Base-by-base conservation (phyloP, 805 yeast species). In the Metschnikowia kunwiensis region DNA sequence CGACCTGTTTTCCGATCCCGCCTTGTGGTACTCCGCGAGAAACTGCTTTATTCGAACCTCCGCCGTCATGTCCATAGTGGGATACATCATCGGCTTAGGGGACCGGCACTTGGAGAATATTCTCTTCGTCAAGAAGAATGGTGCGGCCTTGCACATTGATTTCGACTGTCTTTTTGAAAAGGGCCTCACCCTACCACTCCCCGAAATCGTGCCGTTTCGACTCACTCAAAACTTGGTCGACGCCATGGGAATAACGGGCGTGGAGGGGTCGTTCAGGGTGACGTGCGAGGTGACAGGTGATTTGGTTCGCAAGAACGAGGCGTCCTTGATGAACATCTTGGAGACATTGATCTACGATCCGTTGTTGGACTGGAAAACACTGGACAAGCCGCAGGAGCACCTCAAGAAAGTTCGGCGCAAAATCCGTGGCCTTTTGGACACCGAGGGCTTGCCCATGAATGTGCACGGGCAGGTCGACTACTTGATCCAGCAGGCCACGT, bases 51-150 rank as follows among this genome's bases (percentile, higher is more conserved):
- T 86, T 0, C 69, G 95, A 36, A 79, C 96, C 0, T 70, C 84
- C 18, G 96, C 97, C 0, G 97, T 91, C 0, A 93, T 94, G 98
- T 88, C 97, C 0, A 87, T 93, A 69, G 95, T 91, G 5, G 98
- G 99, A 0, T 86, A 86, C 55, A 78, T 93, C 30, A 69, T 93
- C 18, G 98, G 98, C 7, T 70, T 93, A 32, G 99, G 99, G 16
- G 99, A 93, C 60, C 72, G 99, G 25, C 99, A 93, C 56, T 84
- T 96, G 49, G 99, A 93, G 54, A 93, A 93, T 53, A 77, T 93
- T 14, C 61, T 93, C 36, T 65, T 91, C 24, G 74, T 80, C 50
- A 81, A 82, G 43, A 74, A 70, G 27, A 74, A 80, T 3, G 98
- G 98, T 1, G 78, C 78, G 7, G 77, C 87, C 0, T 61, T 93